Evolutionary conservation across 805 yeast genomes (phyloP).

Genomic region (Candida dajiaensis): DNA sequence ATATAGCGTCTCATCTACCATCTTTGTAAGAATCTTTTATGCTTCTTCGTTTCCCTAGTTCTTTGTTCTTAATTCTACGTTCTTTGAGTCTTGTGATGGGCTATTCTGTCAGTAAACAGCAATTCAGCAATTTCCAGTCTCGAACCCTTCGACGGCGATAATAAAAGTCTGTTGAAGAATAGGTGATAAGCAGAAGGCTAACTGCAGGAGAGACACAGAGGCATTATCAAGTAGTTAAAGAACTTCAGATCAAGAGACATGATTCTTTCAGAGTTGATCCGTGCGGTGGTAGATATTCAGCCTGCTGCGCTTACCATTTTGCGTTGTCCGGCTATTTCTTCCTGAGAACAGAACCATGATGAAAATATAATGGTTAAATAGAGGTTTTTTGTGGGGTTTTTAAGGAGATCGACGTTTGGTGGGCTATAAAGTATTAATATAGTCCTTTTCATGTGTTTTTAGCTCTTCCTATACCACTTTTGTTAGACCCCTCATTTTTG

Average conservation of each 20-base stretch:
- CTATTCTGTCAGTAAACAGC: background rate
- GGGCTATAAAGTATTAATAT: too few species aligned
- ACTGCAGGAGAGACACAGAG: background rate
- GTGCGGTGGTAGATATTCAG: too few species aligned
- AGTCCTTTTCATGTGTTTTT: background rate
- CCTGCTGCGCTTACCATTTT: too few species aligned
- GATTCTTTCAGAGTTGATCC: too few species aligned
- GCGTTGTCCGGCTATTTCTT: background rate
- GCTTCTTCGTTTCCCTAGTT: too few species aligned
- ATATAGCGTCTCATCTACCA: slow-evolving; percentile 47
- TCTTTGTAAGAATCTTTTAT: background rate
- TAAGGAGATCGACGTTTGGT: too few species aligned
- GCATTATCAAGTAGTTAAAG: background rate
- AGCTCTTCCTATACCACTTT: background rate
- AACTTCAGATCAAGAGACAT: background rate
- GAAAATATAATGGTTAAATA: background rate
- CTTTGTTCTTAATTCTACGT: too few species aligned
- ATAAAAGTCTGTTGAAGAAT: background rate
- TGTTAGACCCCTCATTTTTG: background rate
- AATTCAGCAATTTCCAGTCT: too few species aligned
- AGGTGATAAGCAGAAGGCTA: background rate
- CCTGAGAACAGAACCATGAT: background rate
- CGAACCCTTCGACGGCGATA: too few species aligned
- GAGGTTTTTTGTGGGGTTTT: too few species aligned
- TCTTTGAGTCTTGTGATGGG: background rate